These are phyloP conservation scores for Paecilomyces variotii DNA, from an alignment of 2,329 filamentous ascomycete species.

Conservation along the genomic window DNA sequence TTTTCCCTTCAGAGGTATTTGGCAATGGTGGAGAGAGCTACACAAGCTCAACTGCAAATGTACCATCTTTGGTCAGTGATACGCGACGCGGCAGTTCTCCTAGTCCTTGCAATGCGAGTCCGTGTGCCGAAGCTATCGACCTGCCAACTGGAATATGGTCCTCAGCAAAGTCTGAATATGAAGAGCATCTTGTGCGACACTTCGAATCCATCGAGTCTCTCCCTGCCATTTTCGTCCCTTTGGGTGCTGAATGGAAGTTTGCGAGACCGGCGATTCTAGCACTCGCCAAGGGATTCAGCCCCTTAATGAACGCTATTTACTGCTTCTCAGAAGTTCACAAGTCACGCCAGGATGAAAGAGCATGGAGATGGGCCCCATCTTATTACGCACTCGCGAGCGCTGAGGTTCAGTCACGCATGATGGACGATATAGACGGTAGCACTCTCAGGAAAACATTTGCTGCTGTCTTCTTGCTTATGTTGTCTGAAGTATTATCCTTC, in stretches of 20 bases:
- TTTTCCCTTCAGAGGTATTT: background rate
- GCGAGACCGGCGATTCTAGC: slow-evolving; percentile 17
- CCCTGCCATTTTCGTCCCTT: slow-evolving; percentile 22
- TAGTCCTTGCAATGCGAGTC: background rate
- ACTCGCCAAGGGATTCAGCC: slow-evolving; percentile 16
- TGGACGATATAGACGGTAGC: slow-evolving; percentile 17
- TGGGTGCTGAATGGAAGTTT: slow-evolving; percentile 26
- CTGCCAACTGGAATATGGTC: slow-evolving; percentile 11
- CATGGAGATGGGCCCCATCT: slow-evolving; percentile 19
- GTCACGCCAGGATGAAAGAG: slow-evolving; percentile 16
- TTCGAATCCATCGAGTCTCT: slow-evolving; percentile 21
- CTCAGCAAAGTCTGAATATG: slow-evolving; percentile 14
- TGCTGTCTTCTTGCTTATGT: slow-evolving; percentile 25
- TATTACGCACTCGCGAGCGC: slow-evolving; percentile 24
- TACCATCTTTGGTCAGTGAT: slow-evolving; percentile 7
- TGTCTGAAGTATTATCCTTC: slow-evolving; percentile 23
- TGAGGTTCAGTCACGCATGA: slow-evolving; percentile 20
- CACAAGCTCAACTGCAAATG: background rate
- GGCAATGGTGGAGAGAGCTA: background rate
- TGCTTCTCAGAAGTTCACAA: slow-evolving; percentile 27
- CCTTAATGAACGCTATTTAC: slow-evolving; percentile 22
- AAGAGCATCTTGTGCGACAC: slow-evolving; percentile 22
- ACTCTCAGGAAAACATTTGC: slow-evolving; percentile 19
- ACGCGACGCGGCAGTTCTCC: slow-evolving; percentile 9
- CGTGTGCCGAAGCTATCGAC: slow-evolving; percentile 4